These are phyloP conservation scores for Cochlearia excelsa DNA, from an alignment of 345 rosid species.

Conservation along the genomic window DNA sequence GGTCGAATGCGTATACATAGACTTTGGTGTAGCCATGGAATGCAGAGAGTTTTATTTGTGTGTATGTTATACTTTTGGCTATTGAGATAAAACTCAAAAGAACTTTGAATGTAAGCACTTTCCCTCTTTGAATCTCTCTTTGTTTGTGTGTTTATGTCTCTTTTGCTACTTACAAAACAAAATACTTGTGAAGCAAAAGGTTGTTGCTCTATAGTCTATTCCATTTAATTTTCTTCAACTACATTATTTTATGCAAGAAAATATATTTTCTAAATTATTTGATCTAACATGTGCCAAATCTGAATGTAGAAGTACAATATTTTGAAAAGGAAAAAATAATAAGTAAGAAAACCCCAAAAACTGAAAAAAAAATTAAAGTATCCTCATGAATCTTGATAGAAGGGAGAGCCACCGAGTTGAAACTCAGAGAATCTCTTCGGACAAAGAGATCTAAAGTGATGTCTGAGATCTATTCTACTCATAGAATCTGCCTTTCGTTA, in stretches of 20 bases:
- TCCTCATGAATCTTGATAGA: slow-evolving; percentile 17
- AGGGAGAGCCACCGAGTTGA: slow-evolving; percentile 26
- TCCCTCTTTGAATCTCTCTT: slow-evolving; percentile 7
- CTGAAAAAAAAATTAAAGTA: neutral
- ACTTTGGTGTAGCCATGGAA: slow-evolving; percentile 25
- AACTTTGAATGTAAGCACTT: neutral
- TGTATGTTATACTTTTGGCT: slow-evolving; percentile 8
- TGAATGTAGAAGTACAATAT: neutral
- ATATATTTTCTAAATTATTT: too few relatives aligned
- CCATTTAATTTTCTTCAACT: too few relatives aligned
- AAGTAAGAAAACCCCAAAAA: too few relatives aligned
- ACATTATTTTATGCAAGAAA: too few relatives aligned
- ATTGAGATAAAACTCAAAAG: slow-evolving; percentile 14
- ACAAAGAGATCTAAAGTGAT: slow-evolving; percentile 23
- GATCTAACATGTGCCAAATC: too few relatives aligned
- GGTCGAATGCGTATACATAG: slow-evolving; percentile 14
- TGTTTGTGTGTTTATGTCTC: slow-evolving; percentile 1
- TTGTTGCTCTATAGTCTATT: too few relatives aligned
- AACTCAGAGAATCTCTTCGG: slow-evolving; percentile 22
- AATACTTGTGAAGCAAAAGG: too few relatives aligned
- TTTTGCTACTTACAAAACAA: neutral
- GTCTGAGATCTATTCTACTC: slow-evolving; percentile 15
- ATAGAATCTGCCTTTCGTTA: neutral
- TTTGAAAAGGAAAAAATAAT: neutral
- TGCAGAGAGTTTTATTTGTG: neutral